Evolutionary conservation across 2,329 filamentous ascomycete species (phyloP).

Genomic region (Colletotrichum sp.): DNA sequence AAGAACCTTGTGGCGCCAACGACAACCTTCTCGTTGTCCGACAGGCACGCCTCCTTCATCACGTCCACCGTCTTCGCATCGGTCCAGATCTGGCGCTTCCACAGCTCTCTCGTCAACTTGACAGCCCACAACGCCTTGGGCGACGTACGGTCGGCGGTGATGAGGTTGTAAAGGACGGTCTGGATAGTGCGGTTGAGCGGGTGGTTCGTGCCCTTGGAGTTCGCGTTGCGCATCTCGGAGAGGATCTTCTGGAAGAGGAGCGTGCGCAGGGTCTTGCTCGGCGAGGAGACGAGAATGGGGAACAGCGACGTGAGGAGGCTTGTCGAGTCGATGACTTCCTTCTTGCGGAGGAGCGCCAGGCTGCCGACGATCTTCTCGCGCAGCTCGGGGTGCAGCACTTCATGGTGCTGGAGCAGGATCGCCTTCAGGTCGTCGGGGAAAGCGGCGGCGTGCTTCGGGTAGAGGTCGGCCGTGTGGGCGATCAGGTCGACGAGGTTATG

Average conservation of each 20-base stretch:
- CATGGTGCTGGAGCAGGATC: conserved; percentile 83
- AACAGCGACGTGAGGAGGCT: conserved; percentile 90
- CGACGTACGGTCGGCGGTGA: conserved; percentile 84
- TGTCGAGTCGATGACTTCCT: conserved; percentile 88
- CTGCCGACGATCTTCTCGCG: conserved; percentile 95
- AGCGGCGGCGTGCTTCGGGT: conserved; percentile 76
- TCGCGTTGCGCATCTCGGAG: conserved; percentile 86
- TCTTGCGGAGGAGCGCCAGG: conserved; percentile 84
- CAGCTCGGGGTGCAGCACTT: conserved; percentile 80
- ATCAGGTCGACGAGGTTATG: conserved; percentile 93
- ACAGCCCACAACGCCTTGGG: conserved; percentile 94
- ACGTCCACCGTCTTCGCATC: conserved; percentile 95
- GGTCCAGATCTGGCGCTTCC: conserved; percentile 96
- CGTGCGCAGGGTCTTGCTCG: conserved; percentile 85
- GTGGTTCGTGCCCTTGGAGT: conserved; percentile 88
- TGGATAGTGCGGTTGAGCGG: conserved; percentile 92
- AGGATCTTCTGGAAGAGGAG: conserved; percentile 89
- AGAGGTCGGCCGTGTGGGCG: conserved; percentile 92
- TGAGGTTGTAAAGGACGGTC: conserved; percentile 88
- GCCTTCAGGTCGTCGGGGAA: conserved; percentile 84
- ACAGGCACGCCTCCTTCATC: conserved; percentile 91
- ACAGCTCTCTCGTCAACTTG: conserved; percentile 92
- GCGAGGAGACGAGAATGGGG: conserved; percentile 89
- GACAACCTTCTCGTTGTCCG: conserved; percentile 92
- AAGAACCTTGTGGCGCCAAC: conserved; percentile 91